Evolutionary conservation across 1,284 basidiomycete genomes (phyloP), one percentile per base, ranked within the genome.

Genomic region (Microbotryomycetes sp.): DNA sequence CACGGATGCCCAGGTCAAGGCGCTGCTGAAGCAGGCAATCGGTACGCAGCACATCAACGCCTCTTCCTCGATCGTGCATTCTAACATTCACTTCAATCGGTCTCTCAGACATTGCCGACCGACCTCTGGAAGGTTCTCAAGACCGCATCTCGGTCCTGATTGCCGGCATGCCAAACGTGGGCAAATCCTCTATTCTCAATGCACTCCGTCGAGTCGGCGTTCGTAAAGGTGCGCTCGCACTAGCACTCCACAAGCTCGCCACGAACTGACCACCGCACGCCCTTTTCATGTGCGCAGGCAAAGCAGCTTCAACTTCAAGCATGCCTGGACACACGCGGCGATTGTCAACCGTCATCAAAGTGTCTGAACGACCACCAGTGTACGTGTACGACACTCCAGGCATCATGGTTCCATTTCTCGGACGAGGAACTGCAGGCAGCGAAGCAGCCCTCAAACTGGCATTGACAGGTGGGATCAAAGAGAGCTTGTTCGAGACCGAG

Each of bases 91-190:
- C 22, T 12, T 22, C 26, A 5, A n/a, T n/a, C n/a, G n/a, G n/a
- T 32, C 22, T 6, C 9, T 2, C 56, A 66, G 66, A 59, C 2
- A 49, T 65, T 1, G 61, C 66, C 0, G 58, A 65, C n/a, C 53
- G 64, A 25, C 58, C 59, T 3, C 59, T 70, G 6, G 60, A 67
- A 5, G 59, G 62, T 2, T 62, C 60, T 54, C 70, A 64, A 69
- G 72, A 58, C 63, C 75, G 75, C 3, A 74, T 75, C 14, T 74
- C 74, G 31, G 72, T 97, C 7, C 81, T 96, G 5, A 89, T 96
- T 26, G 85, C 93, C 56, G 94, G 94, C 26, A 98, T 98, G 94
- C 94, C 94, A 4, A 98, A 98, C 74, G 92, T 97, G 48, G 96
- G 96, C 53, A 99, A 98, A 78, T 96, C 92, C 29, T 92, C 90